Conservation (phyloP, 495 filamentous ascomycete species). For the Hypoxylon rickii region DNA sequence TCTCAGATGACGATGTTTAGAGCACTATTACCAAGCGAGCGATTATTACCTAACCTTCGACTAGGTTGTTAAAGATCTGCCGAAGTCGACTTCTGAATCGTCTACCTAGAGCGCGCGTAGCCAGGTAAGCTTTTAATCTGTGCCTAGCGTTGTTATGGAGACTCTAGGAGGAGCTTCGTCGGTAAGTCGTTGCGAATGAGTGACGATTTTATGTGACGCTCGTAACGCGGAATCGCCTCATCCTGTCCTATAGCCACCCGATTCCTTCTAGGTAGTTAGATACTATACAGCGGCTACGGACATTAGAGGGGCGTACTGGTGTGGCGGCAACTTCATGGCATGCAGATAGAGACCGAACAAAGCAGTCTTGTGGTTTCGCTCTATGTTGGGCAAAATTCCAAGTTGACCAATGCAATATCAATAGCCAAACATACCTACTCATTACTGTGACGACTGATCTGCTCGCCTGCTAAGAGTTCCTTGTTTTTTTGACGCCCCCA, state of each 20-base stretch:
- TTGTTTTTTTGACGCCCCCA: slow-evolving; percentile 22
- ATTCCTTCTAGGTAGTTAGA: slow-evolving; percentile 7
- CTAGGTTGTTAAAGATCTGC: slow-evolving; percentile 24
- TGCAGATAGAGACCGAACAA: slow-evolving; percentile 6
- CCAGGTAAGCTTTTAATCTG: not conserved
- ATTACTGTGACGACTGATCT: slow-evolving; percentile 32
- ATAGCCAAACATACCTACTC: slow-evolving; percentile 3
- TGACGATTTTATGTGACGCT: slow-evolving; percentile 18
- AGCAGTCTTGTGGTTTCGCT: slow-evolving; percentile 17
- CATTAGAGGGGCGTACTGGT: slow-evolving; percentile 11
- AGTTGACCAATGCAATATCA: too few species aligned
- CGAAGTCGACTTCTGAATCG: slow-evolving; percentile 18
- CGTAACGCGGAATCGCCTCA: slow-evolving; percentile 22
- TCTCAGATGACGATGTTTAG: slow-evolving; percentile 29
- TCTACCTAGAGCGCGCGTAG: not conserved
- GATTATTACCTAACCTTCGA: slow-evolving; percentile 20
- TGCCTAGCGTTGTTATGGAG: too few species aligned
- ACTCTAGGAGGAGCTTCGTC: too few species aligned
- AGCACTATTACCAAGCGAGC: slow-evolving; percentile 26
- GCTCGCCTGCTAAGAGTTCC: slow-evolving; percentile 13
- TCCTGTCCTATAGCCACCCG: slow-evolving; percentile 6
- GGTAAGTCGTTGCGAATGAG: slow-evolving; percentile 2
- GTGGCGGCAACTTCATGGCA: slow-evolving; percentile 2
- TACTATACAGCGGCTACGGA: slow-evolving; percentile 13
- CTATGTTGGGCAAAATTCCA: slow-evolving; percentile 19